Conservation (phyloP, 2,329 filamentous ascomycete species). For the Thermochaetoides dissita region DNA sequence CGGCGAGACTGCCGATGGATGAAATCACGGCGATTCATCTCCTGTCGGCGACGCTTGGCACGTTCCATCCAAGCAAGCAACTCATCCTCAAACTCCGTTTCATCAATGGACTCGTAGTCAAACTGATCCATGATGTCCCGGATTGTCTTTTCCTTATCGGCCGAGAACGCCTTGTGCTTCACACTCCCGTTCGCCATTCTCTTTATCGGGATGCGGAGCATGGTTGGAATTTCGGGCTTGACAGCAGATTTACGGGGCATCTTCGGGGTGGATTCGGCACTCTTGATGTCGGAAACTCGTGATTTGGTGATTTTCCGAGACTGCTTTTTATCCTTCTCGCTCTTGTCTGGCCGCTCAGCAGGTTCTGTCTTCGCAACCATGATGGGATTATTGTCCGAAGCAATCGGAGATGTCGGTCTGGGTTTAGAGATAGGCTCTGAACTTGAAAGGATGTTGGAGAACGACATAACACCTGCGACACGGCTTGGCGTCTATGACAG, state of each 20-base stretch:
- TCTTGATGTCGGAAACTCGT: conserved; percentile 37
- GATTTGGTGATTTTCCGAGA: conserved; percentile 30
- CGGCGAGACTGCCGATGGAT: conserved; percentile 50
- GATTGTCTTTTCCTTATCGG: conserved; percentile 55
- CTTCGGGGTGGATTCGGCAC: conserved; percentile 33
- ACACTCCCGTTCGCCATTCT: conserved; percentile 45
- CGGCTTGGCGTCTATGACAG: conserved; percentile 51
- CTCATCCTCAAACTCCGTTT: conserved; percentile 30
- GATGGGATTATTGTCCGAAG: conserved; percentile 15
- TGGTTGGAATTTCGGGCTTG: conserved; percentile 32
- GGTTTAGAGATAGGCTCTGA: conserved; percentile 50
- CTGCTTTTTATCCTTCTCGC: conserved; percentile 22
- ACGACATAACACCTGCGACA: conserved; percentile 80
- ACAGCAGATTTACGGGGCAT: conserved; percentile 35
- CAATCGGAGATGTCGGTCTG: conserved; percentile 13
- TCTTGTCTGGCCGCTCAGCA: conserved; percentile 16
- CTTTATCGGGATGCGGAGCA: conserved; percentile 37
- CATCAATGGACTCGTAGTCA: conserved; percentile 30
- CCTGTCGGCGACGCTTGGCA: conserved; percentile 52
- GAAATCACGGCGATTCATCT: conserved; percentile 49
- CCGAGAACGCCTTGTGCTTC: conserved; percentile 35
- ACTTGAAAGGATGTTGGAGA: conserved; percentile 83
- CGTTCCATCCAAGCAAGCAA: conserved; percentile 37
- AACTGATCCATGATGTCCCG: conserved; percentile 44
- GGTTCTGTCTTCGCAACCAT: conserved; percentile 7